Conservation (phyloP, 1,284 basidiomycete genomes). For the Fomitopsis schrenkii region DNA sequence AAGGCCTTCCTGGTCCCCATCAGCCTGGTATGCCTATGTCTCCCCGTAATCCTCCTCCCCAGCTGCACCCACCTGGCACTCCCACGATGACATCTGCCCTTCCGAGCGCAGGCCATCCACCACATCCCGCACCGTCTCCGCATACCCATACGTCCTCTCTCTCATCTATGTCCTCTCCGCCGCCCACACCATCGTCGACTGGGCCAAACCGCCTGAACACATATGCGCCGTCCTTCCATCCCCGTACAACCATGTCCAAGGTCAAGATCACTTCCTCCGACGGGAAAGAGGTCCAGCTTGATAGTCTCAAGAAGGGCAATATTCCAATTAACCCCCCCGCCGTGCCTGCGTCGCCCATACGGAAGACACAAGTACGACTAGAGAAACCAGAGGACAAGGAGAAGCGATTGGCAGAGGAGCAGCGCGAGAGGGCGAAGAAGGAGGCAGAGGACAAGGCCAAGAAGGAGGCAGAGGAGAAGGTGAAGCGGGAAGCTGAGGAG, state of each 20-base stretch:
- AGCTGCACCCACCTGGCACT: slow-evolving; percentile 56
- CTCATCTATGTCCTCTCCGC: slow-evolving; percentile 54
- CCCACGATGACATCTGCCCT: slow-evolving; percentile 58
- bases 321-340: slow-evolving; percentile 35
- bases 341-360: slow-evolving; percentile 39
- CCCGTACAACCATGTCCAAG: slow-evolving; percentile 27
- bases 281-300: slow-evolving; percentile 58
- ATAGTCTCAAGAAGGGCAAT: slow-evolving; percentile 28
- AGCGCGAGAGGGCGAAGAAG: slow-evolving; percentile 34
- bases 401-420: slow-evolving; percentile 50
- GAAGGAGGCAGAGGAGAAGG: slow-evolving; percentile 21
- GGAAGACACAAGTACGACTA: slow-evolving; percentile 30
- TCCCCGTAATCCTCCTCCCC: slow-evolving; percentile 55
- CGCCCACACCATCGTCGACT: slow-evolving; percentile 57
- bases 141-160: slow-evolving; percentile 46
- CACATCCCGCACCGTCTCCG: slow-evolving; percentile 47
- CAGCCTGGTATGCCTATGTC: slow-evolving; percentile 53
- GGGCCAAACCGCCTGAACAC: slow-evolving; percentile 47
- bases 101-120: slow-evolving; percentile 42
- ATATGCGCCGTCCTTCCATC: slow-evolving; percentile 62
- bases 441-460: slow-evolving; percentile 30
- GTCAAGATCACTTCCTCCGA: slow-evolving; percentile 50
- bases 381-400: slow-evolving; percentile 46
- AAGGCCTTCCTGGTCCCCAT: slow-evolving; percentile 35
- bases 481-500: slow-evolving; percentile 18